Evolutionary conservation across 2,329 filamentous ascomycete genomes (phyloP).

Genomic region (Fusarium multiceps): DNA sequence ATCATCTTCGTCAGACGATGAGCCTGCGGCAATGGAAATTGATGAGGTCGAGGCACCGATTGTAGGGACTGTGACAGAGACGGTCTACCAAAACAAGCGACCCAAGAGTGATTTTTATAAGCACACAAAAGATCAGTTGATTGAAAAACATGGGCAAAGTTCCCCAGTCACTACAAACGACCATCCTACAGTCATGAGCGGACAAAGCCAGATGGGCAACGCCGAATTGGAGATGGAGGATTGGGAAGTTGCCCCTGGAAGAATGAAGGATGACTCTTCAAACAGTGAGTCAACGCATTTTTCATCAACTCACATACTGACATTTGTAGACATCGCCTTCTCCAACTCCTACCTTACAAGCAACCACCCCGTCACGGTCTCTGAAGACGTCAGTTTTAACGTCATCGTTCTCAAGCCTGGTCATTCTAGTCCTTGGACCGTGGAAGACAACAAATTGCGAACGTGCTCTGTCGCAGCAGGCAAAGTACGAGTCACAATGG

Average conservation of each 20-base stretch:
- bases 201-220: constrained; percentile 11
- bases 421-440: constrained; percentile 47
- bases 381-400: constrained; percentile 55
- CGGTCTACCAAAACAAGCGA: neutral
- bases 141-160: too few species aligned
- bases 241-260: constrained; percentile 60
- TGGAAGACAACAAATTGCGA: constrained; percentile 49
- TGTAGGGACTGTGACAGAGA: neutral
- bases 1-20: constrained; percentile 9
- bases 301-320: neutral
- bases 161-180: too few species aligned
- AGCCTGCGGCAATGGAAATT: constrained; percentile 14
- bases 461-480: constrained; percentile 56
- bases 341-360: constrained; percentile 56
- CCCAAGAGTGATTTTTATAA: neutral
- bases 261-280: constrained; percentile 47
- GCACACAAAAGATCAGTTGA: neutral
- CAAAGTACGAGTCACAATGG: constrained; percentile 55
- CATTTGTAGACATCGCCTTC: constrained; percentile 54
- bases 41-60: constrained; percentile 4
- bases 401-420: constrained; percentile 56
- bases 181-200: neutral
- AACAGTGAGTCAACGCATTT: constrained; percentile 51
- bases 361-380: constrained; percentile 51
- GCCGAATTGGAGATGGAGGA: constrained; percentile 53